Evolutionary conservation across 345 rosid species (phyloP).

Genomic region (Tarenaya hassleriana): DNA sequence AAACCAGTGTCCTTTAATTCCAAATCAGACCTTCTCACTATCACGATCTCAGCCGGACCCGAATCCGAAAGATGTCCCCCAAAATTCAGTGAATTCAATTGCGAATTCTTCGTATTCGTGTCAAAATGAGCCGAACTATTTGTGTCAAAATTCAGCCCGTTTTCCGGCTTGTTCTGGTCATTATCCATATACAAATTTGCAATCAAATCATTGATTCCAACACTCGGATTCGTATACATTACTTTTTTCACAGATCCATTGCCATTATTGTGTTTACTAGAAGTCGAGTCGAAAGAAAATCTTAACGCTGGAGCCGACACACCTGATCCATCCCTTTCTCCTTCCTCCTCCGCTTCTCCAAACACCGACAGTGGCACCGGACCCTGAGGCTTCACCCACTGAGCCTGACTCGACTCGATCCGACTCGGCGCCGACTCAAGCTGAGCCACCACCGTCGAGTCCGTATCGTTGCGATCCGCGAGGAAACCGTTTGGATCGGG

Average conservation of each 20-base stretch:
- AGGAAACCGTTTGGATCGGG: background rate
- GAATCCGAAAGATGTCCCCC: background rate
- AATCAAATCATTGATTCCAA: conserved; percentile 35
- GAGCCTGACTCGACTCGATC: conserved; percentile 24
- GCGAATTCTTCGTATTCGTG: conserved; percentile 3
- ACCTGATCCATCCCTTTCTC: conserved; percentile 24
- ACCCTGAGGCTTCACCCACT: conserved; percentile 45
- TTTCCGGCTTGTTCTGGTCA: conserved; percentile 20
- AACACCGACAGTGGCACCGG: conserved; percentile 84
- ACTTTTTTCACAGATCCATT: conserved; percentile 24
- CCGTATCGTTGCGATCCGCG: background rate
- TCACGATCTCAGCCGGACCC: background rate
- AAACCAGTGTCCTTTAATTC: conserved; percentile 8
- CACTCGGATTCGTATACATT: conserved; percentile 21
- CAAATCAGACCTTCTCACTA: conserved; percentile 7
- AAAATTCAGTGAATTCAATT: background rate
- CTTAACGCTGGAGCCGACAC: conserved; percentile 27
- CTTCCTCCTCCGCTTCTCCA: conserved; percentile 51
- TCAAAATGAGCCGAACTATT: background rate
- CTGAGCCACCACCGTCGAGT: background rate
- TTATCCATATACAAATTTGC: conserved; percentile 37
- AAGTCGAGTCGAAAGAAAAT: conserved; percentile 24
- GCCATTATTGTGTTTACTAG: conserved; percentile 23
- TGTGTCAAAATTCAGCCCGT: conserved; percentile 8
- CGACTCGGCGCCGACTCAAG: conserved; percentile 34